Percentiles rank a stretch among this genome's conserved stretches.
Conservation (phyloP, 2,329 filamentous ascomycete genomes). For the Chrysoporthe deuterocubensis region DNA sequence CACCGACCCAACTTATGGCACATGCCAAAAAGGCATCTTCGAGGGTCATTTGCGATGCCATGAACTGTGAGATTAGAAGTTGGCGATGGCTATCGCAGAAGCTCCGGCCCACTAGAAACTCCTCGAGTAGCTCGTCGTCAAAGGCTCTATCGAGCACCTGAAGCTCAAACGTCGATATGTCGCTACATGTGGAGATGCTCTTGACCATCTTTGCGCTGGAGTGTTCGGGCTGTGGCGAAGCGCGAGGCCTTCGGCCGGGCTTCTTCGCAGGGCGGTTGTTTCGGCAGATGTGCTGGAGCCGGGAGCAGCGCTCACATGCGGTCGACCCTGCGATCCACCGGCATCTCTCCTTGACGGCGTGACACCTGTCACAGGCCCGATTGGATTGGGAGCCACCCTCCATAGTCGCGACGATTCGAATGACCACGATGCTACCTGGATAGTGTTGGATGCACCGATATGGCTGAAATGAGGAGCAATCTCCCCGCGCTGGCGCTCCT, state of each 20-base stretch:
- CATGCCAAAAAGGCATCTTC: conserved; percentile 30
- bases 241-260: conserved; percentile 29
- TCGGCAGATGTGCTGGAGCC: conserved; percentile 31
- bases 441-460: not conserved
- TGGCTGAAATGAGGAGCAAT: not conserved
- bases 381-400: not conserved
- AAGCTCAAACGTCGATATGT: not conserved
- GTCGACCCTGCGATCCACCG: conserved; percentile 24
- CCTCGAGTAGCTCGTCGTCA: conserved; percentile 27
- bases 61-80: conserved; percentile 29
- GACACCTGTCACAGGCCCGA: conserved; percentile 34
- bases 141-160: conserved; percentile 22
- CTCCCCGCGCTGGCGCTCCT: not conserved
- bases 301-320: conserved; percentile 33
- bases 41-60: conserved; percentile 21
- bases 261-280: conserved; percentile 28
- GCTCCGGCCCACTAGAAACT: conserved; percentile 32
- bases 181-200: not conserved
- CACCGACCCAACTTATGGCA: not conserved
- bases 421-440: not conserved
- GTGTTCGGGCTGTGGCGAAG: conserved; percentile 2
- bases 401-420: not conserved
- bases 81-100: conserved; percentile 31
- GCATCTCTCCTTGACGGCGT: conserved; percentile 35
- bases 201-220: not conserved